These are phyloP conservation scores for Xylaria castorea DNA, from an alignment of 495 filamentous ascomycete genomes.

Conservation along the genomic window DNA sequence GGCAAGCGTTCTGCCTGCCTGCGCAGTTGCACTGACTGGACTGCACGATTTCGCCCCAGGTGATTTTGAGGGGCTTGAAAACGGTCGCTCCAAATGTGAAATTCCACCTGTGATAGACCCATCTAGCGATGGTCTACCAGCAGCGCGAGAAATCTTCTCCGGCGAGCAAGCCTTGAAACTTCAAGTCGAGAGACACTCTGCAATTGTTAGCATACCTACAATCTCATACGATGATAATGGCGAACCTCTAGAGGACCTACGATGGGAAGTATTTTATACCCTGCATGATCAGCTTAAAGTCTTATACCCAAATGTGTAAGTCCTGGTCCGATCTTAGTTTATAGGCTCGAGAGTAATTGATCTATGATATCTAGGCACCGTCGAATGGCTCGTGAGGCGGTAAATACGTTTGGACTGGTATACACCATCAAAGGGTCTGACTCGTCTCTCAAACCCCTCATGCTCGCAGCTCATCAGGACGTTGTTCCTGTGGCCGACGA, in stretches of 20 bases:
- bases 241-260: constrained; percentile 41
- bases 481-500: constrained; percentile 67
- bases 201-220: constrained; percentile 45
- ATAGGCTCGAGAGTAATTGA: background rate
- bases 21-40: constrained; percentile 29
- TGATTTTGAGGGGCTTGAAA: constrained; percentile 11
- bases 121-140: constrained; percentile 41
- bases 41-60: constrained; percentile 23
- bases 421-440: constrained; percentile 65
- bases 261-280: constrained; percentile 48
- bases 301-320: constrained; percentile 46
- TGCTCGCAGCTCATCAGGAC: constrained; percentile 71
- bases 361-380: constrained; percentile 35
- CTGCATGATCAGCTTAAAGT: constrained; percentile 39
- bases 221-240: constrained; percentile 46
- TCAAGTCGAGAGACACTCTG: constrained; percentile 44
- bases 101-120: constrained; percentile 38
- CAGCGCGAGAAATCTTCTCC: constrained; percentile 42
- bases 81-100: constrained; percentile 37
- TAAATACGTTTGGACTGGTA: constrained; percentile 67
- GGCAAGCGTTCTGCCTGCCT: constrained; percentile 29
- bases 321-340: background rate
- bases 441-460: constrained; percentile 60
- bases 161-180: constrained; percentile 39
- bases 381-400: constrained; percentile 52